phyloP scores from a whole-genome alignment of 2,329 filamentous ascomycete genomes.

The Plectosphaerella plurivora region DNA sequence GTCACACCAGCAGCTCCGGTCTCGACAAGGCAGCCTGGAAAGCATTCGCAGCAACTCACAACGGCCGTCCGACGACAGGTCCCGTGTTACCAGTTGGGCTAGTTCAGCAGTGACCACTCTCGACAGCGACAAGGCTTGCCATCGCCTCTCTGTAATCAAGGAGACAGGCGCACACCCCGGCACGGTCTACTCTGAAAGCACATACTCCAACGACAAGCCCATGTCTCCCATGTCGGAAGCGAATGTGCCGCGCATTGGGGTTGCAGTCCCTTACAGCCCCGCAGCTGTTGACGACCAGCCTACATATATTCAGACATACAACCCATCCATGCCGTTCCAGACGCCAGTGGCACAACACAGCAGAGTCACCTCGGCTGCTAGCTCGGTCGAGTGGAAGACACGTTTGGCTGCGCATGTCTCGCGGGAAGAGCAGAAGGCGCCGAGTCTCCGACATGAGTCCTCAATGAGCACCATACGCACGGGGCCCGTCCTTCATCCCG shows the following conservation, averaged over 20 bases:
- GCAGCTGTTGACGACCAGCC: slow-evolving; percentile 5
- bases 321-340: slow-evolving; percentile 4
- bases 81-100: slow-evolving; percentile 70
- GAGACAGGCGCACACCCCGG: slow-evolving; percentile 38
- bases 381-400: slow-evolving; percentile 51
- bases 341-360: slow-evolving; percentile 22
- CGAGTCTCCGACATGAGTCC: neutral
- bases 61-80: slow-evolving; percentile 44
- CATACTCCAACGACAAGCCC: slow-evolving; percentile 35
- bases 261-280: neutral
- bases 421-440: slow-evolving; percentile 30
- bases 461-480: neutral
- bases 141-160: slow-evolving; percentile 61
- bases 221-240: neutral
- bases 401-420: slow-evolving; percentile 49
- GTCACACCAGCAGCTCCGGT: slow-evolving; percentile 41
- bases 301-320: neutral
- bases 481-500: slow-evolving; percentile 7
- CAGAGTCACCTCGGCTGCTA: slow-evolving; percentile 34
- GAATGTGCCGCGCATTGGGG: neutral
- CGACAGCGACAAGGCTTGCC: slow-evolving; percentile 33
- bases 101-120: slow-evolving; percentile 57
- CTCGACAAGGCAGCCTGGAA: slow-evolving; percentile 51
- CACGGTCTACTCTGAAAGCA: slow-evolving; percentile 37
- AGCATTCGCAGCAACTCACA: slow-evolving; percentile 37